Evolutionary conservation across 805 yeast genomes (phyloP).

Genomic region (Wickerhamomyces sydowiorum): DNA sequence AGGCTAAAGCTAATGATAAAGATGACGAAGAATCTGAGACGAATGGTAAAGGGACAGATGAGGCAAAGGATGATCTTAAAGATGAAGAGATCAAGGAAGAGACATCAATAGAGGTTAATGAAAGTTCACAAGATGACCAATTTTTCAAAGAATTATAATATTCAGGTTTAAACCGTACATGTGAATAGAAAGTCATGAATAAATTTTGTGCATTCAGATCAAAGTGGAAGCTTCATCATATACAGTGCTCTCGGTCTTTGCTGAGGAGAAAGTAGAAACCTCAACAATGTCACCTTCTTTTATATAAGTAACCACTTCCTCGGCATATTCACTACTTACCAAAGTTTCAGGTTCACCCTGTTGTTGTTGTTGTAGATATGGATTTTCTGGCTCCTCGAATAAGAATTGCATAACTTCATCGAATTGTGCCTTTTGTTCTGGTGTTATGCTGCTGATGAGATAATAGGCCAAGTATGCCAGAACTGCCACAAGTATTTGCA

Average conservation of each 20-base stretch:
- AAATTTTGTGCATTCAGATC: background rate
- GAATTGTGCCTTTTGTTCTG: conserved; percentile 11
- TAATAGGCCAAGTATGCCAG: conserved; percentile 4
- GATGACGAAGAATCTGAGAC: conserved; percentile 2
- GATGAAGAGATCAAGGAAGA: background rate
- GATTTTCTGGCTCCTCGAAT: conserved; percentile 8
- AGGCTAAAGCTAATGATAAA: background rate
- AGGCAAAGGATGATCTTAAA: background rate
- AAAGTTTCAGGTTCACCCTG: background rate
- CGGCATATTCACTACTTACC: background rate
- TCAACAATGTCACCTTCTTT: conserved; percentile 19
- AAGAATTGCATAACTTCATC: conserved; percentile 6
- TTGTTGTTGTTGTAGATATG: background rate
- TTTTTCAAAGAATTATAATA: conserved; percentile 25
- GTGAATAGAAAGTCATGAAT: background rate
- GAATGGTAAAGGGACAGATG: background rate
- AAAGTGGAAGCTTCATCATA: conserved; percentile 1
- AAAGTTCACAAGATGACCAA: conserved; percentile 6
- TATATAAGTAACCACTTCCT: conserved; percentile 8
- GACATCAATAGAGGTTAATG: background rate
- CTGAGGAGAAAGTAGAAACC: background rate
- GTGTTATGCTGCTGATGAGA: conserved; percentile 8
- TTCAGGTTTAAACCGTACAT: background rate
- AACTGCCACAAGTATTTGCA: conserved; percentile 6
- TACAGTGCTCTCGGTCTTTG: background rate